Base-by-base conservation (phyloP, 768 basidiomycete genomes). In the Macrocybe gigantea region DNA sequence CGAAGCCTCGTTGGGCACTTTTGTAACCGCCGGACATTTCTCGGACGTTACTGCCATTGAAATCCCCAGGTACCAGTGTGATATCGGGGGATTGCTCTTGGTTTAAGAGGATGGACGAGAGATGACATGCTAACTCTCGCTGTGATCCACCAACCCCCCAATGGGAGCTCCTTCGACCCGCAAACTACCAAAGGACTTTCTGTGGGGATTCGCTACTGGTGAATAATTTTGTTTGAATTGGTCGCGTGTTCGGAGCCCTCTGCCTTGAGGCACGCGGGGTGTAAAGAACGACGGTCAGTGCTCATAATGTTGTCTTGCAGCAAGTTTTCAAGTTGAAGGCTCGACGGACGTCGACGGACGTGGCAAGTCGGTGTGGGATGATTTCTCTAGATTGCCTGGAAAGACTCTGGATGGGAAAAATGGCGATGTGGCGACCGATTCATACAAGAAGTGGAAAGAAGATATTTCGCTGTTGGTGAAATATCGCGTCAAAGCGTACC, bases 151-250 rank as follows among this genome's bases (percentile, higher is more conserved):
- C 55, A 53, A 53, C 49, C 51, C 54, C 49, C 35, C 56, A 59
- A 68, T 68, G 69, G 59, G 61, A 39, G 63, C 62, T 51, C 60
- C 61, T 33, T 56, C 62, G 33, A 54, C 57, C 33, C 52, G 57
- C 49, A 76, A 75, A 61, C 65, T 85, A 32, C 74, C 80, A 30
- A 70, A 69, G 47, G 76, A 80, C 57, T 83, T 85, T 60, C 67
- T 85, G 45, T 85, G 82, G 79, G 82, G 82, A 40, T 84, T 84
- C 56, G 82, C 83, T 2, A 85, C 84, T 11, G 81, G 83, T 79
- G 51, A 53, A 78, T 58, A 22, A 36, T 46, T 36, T 49, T 56
- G 54, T 38, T 32, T 29, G 8, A 38, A n/a, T 12, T n/a, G 48
- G 41, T 12, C 30, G 34, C 44, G n/a, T 38, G 36, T 33, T 33